Evolutionary conservation across 2,329 filamentous ascomycete species (phyloP).

Genomic region (Fusarium foetens): DNA sequence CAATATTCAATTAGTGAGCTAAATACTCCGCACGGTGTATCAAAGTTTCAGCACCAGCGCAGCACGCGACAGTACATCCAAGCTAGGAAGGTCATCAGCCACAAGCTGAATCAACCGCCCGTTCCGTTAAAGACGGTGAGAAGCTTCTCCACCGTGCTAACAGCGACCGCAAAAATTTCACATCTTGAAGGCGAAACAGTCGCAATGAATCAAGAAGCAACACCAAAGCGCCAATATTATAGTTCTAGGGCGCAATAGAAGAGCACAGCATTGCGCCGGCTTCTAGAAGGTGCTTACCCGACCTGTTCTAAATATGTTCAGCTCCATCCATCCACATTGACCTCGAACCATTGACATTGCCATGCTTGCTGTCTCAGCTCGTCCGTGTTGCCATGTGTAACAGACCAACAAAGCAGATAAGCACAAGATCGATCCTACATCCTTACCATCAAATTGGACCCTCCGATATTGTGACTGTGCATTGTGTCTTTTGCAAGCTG

Average conservation of each 20-base stretch:
- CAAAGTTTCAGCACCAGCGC: not conserved
- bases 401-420: slow-evolving; percentile 13
- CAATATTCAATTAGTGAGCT: not conserved
- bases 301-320: not conserved
- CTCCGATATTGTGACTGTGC: not conserved
- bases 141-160: not conserved
- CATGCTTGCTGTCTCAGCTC: slow-evolving; percentile 26
- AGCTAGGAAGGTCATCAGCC: slow-evolving; percentile 2
- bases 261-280: not conserved
- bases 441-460: not conserved
- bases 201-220: not conserved
- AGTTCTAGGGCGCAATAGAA: not conserved
- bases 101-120: slow-evolving; percentile 3
- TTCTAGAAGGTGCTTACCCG: not conserved
- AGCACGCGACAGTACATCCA: slow-evolving; percentile 13
- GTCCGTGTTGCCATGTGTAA: slow-evolving; percentile 15
- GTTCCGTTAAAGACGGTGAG: not conserved
- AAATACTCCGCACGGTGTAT: slow-evolving; percentile 17
- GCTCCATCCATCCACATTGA: slow-evolving; percentile 1
- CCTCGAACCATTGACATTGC: not conserved
- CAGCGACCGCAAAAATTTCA: not conserved
- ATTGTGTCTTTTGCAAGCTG: not conserved
- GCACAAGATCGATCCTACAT: slow-evolving; percentile 32
- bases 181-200: not conserved
- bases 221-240: not conserved